Conservation (phyloP, 768 basidiomycete species). For the Boletus insuetus region DNA sequence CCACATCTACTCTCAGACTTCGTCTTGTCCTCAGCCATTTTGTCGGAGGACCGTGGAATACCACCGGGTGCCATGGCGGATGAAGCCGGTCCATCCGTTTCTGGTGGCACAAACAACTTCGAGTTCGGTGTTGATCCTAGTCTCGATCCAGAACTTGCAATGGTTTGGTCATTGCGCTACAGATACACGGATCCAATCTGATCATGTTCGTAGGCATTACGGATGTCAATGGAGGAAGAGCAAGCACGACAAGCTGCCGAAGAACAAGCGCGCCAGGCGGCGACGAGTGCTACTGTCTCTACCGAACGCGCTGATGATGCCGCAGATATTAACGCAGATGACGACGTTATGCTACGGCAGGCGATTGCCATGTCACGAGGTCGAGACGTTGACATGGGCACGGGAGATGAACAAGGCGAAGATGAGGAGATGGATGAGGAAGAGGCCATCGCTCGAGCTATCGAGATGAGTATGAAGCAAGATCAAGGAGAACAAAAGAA, state of each 20-base stretch:
- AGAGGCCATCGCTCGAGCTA: conserved; percentile 86
- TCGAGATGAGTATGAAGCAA: conserved; percentile 88
- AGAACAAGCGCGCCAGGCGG: conserved; percentile 35
- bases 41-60: conserved; percentile 77
- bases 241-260: conserved; percentile 67
- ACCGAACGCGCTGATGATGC: conserved; percentile 27
- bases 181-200: neutral
- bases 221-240: conserved; percentile 97
- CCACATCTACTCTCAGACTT: conserved; percentile 79
- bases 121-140: conserved; percentile 94
- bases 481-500: conserved; percentile 46
- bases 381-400: conserved; percentile 43
- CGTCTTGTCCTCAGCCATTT: conserved; percentile 75
- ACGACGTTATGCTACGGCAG: conserved; percentile 71
- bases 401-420: conserved; percentile 47
- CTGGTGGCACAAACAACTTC: conserved; percentile 54
- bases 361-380: conserved; percentile 75
- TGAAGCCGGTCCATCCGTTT: conserved; percentile 46
- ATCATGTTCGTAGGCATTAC: conserved; percentile 64
- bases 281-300: conserved; percentile 21
- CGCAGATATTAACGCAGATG: conserved; percentile 62
- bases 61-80: conserved; percentile 57
- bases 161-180: conserved; percentile 52
- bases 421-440: conserved; percentile 82
- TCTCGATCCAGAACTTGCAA: conserved; percentile 93